Percentiles rank a stretch among this genome's conserved stretches.
phyloP scores from a whole-genome alignment of 2,329 filamentous ascomycete genomes.

The Neofusicoccum sp. region DNA sequence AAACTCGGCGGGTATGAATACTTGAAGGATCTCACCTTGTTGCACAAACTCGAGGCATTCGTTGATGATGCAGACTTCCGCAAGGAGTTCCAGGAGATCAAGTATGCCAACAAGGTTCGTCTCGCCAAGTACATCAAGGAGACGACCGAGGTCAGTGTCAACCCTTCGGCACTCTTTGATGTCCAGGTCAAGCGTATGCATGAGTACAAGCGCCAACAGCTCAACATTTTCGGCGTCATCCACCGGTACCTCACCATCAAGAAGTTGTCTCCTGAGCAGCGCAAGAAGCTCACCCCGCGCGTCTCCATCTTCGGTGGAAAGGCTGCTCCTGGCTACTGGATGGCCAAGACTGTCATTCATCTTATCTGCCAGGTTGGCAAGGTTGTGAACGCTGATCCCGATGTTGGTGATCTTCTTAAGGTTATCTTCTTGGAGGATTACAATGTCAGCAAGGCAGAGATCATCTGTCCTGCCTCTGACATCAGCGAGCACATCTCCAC shows the following conservation, averaged over 20 bases:
- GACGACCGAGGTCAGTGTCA: slow-evolving; percentile 77
- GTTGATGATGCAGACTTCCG: slow-evolving; percentile 88
- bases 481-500: slow-evolving; percentile 99
- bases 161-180: slow-evolving; percentile 87
- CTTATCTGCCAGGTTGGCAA: slow-evolving; percentile 89
- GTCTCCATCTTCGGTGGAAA: slow-evolving; percentile 98
- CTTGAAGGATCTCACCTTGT: slow-evolving; percentile 83
- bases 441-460: slow-evolving; percentile 99
- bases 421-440: slow-evolving; percentile 98
- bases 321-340: slow-evolving; percentile 98
- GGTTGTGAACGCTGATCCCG: slow-evolving; percentile 89
- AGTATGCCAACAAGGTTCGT: slow-evolving; percentile 91
- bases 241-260: slow-evolving; percentile 92
- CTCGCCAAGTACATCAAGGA: slow-evolving; percentile 90
- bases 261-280: slow-evolving; percentile 77
- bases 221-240: slow-evolving; percentile 98
- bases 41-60: slow-evolving; percentile 84
- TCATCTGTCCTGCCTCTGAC: slow-evolving; percentile 91
- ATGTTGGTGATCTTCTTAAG: slow-evolving; percentile 92
- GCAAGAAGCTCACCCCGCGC: slow-evolving; percentile 82
- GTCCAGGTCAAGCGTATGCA: slow-evolving; percentile 99
- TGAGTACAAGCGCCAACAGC: slow-evolving; percentile 98
- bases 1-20: slow-evolving; percentile 84
- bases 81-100: slow-evolving; percentile 95
- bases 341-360: slow-evolving; percentile 99